Evolutionary conservation across 192 early-diverging fungal genomes (phyloP), one percentile per base, ranked within the genome.

Genomic region (Rhizophlyctis rosea): DNA sequence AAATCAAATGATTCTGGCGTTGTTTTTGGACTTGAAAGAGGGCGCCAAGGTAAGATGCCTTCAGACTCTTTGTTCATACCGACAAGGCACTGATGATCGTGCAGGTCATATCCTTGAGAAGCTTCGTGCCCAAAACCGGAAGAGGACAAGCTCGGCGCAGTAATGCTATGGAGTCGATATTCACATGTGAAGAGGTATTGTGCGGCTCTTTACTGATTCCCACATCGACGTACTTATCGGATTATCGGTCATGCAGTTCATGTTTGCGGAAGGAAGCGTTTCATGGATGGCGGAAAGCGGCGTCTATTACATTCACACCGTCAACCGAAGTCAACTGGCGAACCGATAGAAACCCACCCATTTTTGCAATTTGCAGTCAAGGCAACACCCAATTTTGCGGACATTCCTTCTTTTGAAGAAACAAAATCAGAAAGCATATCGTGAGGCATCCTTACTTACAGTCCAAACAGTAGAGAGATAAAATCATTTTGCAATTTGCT

Each of bases 21-120:
- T 89, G 62, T 97, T 98, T 65, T 68, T 98, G 65, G 94, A 98
- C 71, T 77, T 97, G 29, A 92, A 94, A 71, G 92, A 95, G 47
- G 86, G 86, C 21, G 77, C 89, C 11, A 80, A 78, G 50, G 87
- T 95, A 65, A 80, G 83, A 25, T 91, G 91, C 81, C 87, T 89
- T 23, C 80, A 47, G 89, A 90, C 31, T 71, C 84, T 4, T 32
- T 24, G 9, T 24, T 9, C 11, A 14, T 5, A 57, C 33, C 16
- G 11, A 14, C 33, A 7, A 14, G 9, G 9, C 13, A 57, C 28
- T 14, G 7, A 32, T 31, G 13, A 7, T 4, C 39, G 0, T 24
- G 14, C 78, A 84, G 58, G 88, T 98, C 52, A 85, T 98, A 27
- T 90, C 90, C n/a, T 79, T 98, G 31, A 81, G 85, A 65, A 83